These are phyloP conservation scores for Lichtheimia ramosa DNA, from an alignment of 371 early-diverging fungal species.

Conservation along the genomic window DNA sequence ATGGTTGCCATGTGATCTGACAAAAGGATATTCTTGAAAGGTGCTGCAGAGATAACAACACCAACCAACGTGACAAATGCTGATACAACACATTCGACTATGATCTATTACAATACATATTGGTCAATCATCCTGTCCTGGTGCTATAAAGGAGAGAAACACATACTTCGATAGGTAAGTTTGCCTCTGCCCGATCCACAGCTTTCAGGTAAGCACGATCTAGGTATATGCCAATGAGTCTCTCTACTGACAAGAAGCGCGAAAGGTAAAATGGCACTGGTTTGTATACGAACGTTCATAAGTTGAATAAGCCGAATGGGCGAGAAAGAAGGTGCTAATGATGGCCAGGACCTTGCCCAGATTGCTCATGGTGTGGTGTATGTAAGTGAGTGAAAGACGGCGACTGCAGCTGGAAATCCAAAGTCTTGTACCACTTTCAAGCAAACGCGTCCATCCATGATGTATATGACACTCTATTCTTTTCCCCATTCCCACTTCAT, in stretches of 20 bases:
- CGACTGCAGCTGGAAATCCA: background rate
- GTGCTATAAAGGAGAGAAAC: background rate
- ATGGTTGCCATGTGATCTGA: constrained; percentile 64
- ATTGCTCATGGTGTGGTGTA: constrained; percentile 16
- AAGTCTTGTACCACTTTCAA: background rate
- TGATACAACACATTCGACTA: constrained; percentile 39
- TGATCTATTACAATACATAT: constrained; percentile 22
- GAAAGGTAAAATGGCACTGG: too few species aligned
- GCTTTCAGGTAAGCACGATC: constrained; percentile 71
- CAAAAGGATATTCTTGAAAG: constrained; percentile 63
- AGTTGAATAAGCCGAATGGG: constrained; percentile 69
- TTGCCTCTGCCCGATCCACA: constrained; percentile 51
- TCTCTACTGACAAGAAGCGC: background rate
- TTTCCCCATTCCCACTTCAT: too few species aligned
- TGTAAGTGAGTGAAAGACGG: background rate
- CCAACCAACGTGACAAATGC: constrained; percentile 40
- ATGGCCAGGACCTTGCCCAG: constrained; percentile 52
- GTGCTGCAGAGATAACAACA: constrained; percentile 49
- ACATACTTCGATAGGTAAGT: constrained; percentile 64
- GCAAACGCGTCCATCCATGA: background rate
- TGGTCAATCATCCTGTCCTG: background rate
- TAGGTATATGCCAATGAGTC: constrained; percentile 15
- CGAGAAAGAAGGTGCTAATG: constrained; percentile 53
- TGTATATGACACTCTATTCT: background rate
- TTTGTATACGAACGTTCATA: constrained; percentile 59